Conservation (phyloP, 2,329 filamentous ascomycete species). For the Xylaria sp. region DNA sequence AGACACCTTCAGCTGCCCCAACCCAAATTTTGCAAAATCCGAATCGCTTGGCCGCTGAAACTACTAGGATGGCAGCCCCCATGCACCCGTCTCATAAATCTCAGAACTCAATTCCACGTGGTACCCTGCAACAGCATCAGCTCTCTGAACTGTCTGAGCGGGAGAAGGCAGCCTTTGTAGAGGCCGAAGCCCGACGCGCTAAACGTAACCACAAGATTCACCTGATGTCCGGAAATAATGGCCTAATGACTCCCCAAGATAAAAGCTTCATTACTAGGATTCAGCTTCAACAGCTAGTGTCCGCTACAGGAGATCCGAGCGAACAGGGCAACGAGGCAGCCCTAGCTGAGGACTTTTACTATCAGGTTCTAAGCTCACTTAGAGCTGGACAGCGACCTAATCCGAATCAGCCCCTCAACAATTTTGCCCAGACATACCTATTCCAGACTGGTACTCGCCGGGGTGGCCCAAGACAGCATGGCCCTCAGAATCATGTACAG, state of each 20-base stretch:
- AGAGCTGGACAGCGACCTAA: slow-evolving; percentile 89
- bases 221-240: slow-evolving; percentile 90
- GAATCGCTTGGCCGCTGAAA: slow-evolving; percentile 68
- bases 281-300: slow-evolving; percentile 93
- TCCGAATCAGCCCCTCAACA: slow-evolving; percentile 90
- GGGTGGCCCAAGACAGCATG: slow-evolving; percentile 77
- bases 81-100: slow-evolving; percentile 53
- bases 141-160: slow-evolving; percentile 82
- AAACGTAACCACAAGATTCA: slow-evolving; percentile 99
- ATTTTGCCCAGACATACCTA: slow-evolving; percentile 97
- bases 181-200: slow-evolving; percentile 92
- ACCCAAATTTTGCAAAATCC: slow-evolving; percentile 84
- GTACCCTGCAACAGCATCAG: slow-evolving; percentile 73
- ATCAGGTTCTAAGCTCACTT: slow-evolving; percentile 96
- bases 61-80: slow-evolving; percentile 50
- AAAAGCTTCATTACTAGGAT: slow-evolving; percentile 99
- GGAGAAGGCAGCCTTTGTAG: slow-evolving; percentile 83
- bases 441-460: slow-evolving; percentile 92
- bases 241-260: slow-evolving; percentile 97
- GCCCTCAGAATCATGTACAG: slow-evolving; percentile 96
- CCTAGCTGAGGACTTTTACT: slow-evolving; percentile 95
- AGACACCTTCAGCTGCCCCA: slow-evolving; percentile 59
- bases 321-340: slow-evolving; percentile 83
- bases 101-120: slow-evolving; percentile 67
- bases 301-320: slow-evolving; percentile 86